Evolutionary conservation across 306 rosid genomes (phyloP).

Genomic region (Astragalus glycyphyllos): DNA sequence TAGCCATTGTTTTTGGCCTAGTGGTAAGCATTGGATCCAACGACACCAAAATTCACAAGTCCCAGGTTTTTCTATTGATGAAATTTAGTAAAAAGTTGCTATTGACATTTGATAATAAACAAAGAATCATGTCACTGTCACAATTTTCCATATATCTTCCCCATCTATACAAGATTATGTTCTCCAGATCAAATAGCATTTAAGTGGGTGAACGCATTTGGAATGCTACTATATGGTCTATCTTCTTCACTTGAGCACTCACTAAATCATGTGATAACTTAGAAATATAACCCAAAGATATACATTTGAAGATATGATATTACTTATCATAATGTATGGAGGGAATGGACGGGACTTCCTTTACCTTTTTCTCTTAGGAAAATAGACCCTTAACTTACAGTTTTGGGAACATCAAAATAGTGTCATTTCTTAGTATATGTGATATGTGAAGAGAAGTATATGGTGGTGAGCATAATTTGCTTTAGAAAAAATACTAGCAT

Average conservation of each 20-base stretch:
- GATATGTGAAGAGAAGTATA: not conserved
- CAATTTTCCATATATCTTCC: conserved; percentile 8
- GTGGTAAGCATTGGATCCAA: conserved; percentile 5
- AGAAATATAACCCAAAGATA: not conserved
- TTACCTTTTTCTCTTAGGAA: not conserved
- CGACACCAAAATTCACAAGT: conserved; percentile 16
- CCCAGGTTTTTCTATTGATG: not conserved
- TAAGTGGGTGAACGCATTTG: conserved; percentile 6
- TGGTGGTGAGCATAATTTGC: not conserved
- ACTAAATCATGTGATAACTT: conserved; percentile 33
- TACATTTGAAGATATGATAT: too few relatives aligned
- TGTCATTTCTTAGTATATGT: not conserved
- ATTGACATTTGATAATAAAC: conserved; percentile 24
- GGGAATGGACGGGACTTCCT: not conserved
- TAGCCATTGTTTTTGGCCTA: too few relatives aligned
- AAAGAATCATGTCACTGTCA: conserved; percentile 9
- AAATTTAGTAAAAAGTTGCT: conserved; percentile 13
- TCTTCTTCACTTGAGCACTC: conserved; percentile 10
- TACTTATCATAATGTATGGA: not conserved
- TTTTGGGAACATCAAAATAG: conserved; percentile 2
- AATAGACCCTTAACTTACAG: conserved; percentile 4
- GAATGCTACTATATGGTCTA: not conserved
- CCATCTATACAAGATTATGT: conserved; percentile 12
- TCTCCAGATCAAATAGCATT: conserved; percentile 13
- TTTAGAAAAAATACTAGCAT: conserved; percentile 6